These are phyloP conservation scores for Nevesoporus exiguus DNA, from an alignment of 768 basidiomycete species.

Conservation along the genomic window DNA sequence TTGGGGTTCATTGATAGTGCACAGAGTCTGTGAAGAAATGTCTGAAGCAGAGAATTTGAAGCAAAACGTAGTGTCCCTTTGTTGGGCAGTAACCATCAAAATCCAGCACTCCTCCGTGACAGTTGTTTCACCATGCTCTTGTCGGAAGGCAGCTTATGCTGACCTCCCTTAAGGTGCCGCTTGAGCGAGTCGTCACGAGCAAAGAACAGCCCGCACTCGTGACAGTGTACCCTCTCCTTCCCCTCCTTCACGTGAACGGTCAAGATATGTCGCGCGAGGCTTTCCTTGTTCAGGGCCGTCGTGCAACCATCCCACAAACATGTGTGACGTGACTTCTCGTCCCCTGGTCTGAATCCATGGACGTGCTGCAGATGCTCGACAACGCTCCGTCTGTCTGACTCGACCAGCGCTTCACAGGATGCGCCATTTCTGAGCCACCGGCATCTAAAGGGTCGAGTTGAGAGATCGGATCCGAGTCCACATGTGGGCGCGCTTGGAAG, in stretches of 20 bases:
- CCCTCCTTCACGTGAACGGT: constrained; percentile 24
- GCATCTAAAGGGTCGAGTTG: constrained; percentile 1
- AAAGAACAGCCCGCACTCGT: constrained; percentile 18
- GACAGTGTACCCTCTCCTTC: constrained; percentile 14
- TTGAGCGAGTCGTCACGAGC: constrained; percentile 31
- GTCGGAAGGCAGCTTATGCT: constrained; percentile 3
- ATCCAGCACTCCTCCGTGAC: background rate
- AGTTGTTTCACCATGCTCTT: background rate
- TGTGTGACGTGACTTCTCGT: constrained; percentile 12
- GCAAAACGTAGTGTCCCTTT: background rate
- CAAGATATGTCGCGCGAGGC: constrained; percentile 25
- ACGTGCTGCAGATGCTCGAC: constrained; percentile 11
- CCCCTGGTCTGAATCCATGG: constrained; percentile 15
- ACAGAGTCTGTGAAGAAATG: too few relatives aligned
- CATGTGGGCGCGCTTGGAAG: background rate
- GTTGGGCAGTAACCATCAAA: background rate
- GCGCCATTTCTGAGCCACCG: constrained; percentile 10
- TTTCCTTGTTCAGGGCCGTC: constrained; percentile 27
- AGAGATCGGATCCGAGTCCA: background rate
- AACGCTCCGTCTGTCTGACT: constrained; percentile 15
- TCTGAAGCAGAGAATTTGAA: too few relatives aligned
- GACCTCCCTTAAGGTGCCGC: constrained; percentile 21
- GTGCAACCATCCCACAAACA: constrained; percentile 23
- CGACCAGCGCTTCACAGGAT: constrained; percentile 1
- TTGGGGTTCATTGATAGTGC: too few relatives aligned